These are phyloP conservation scores for Leccinum imitatum DNA, from an alignment of 768 basidiomycete species.

Conservation along the genomic window DNA sequence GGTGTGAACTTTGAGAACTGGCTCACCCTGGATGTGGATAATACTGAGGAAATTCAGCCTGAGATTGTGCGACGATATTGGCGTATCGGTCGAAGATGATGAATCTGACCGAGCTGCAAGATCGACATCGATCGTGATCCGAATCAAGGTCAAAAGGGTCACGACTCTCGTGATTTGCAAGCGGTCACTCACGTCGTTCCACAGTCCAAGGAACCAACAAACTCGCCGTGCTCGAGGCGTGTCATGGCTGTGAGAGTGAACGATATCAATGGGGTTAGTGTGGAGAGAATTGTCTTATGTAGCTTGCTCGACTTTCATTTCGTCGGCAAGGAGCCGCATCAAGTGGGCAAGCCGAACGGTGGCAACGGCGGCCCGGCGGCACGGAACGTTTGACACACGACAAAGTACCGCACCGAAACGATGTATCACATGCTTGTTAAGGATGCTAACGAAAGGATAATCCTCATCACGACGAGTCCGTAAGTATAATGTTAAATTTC, in stretches of 20 bases:
- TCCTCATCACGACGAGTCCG: not conserved
- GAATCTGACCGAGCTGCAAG: slow-evolving; percentile 78
- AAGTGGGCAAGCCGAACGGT: no score
- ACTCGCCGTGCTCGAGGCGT: slow-evolving; percentile 62
- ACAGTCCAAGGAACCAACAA: slow-evolving; percentile 91
- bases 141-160: not conserved
- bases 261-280: not conserved
- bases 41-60: slow-evolving; percentile 93
- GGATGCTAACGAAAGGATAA: not conserved
- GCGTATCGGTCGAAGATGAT: slow-evolving; percentile 89
- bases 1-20: slow-evolving; percentile 15
- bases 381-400: not conserved
- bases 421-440: not conserved
- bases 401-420: not conserved
- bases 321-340: not conserved
- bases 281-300: slow-evolving; percentile 14
- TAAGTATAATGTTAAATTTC: slow-evolving; percentile 28
- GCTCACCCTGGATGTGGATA: slow-evolving; percentile 79
- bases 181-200: slow-evolving; percentile 77
- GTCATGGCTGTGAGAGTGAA: slow-evolving; percentile 27
- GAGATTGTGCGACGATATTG: slow-evolving; percentile 84
- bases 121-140: not conserved
- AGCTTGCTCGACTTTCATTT: not conserved
- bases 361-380: not conserved
- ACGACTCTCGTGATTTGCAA: not conserved